Conservation (phyloP, 2,329 filamentous ascomycete species). For the Trichoderma sp. region DNA sequence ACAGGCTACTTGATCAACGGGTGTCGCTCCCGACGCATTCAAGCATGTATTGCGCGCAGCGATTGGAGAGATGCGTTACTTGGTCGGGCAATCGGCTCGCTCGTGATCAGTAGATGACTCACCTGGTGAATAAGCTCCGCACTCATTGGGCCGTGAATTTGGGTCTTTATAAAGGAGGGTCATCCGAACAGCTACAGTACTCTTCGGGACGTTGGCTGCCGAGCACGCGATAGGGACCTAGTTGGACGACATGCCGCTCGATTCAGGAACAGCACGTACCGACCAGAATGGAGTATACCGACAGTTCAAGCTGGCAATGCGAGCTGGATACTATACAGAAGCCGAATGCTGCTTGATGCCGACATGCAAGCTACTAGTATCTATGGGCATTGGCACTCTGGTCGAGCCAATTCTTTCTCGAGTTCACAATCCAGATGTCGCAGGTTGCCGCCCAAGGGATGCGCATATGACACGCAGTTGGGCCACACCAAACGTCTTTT, state of each 20-base stretch:
- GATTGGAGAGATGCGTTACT: background rate
- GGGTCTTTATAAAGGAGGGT: background rate
- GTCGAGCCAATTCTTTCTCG: background rate
- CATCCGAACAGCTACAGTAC: background rate
- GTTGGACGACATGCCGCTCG: slow-evolving; percentile 2
- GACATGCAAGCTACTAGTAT: background rate
- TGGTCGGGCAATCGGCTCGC: background rate
- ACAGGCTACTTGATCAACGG: background rate
- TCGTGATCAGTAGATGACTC: background rate
- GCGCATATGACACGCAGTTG: slow-evolving; percentile 4
- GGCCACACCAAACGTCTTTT: background rate
- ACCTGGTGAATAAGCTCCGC: background rate
- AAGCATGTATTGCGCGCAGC: background rate
- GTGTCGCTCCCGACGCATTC: background rate
- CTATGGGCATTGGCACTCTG: background rate
- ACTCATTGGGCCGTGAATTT: background rate
- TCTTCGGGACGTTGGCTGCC: background rate
- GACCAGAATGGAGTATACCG: background rate
- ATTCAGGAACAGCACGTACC: background rate
- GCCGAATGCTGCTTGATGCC: background rate
- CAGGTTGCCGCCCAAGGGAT: background rate
- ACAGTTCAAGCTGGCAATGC: background rate
- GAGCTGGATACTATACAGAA: no score
- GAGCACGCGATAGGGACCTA: slow-evolving; percentile 18
- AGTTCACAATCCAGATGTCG: background rate